Conservation (phyloP, 2,329 filamentous ascomycete genomes). For the Neobulgaria alba region DNA sequence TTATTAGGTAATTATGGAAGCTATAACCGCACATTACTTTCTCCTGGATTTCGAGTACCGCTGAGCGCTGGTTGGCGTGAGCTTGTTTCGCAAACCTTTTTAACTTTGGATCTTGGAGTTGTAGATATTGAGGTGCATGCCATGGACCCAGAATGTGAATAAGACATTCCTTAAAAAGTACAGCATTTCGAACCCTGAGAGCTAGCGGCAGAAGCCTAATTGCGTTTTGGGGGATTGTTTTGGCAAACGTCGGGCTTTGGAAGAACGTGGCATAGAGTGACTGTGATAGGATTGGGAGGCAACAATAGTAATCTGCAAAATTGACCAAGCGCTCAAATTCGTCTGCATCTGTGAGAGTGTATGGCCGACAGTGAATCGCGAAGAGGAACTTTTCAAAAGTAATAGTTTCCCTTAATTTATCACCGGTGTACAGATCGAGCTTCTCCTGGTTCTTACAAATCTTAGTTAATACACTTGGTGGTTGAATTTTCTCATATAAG, state of each 20-base stretch:
- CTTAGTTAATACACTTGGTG: not conserved
- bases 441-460: not conserved
- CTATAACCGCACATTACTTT: too few species aligned
- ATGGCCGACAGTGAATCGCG: not conserved
- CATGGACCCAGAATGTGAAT: not conserved
- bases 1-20: too few species aligned
- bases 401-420: not conserved
- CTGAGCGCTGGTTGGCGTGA: too few species aligned
- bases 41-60: too few species aligned
- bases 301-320: not conserved
- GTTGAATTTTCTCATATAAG: not conserved
- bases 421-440: not conserved
- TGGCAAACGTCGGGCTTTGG: not conserved
- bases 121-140: too few species aligned
- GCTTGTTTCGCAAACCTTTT: too few species aligned
- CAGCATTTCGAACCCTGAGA: not conserved
- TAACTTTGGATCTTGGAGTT: too few species aligned
- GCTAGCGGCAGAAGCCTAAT: not conserved
- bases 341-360: not conserved
- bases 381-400: not conserved
- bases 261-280: not conserved
- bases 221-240: not conserved
- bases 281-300: not conserved
- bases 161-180: not conserved
- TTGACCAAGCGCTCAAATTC: not conserved